Percentiles rank a stretch among this genome's conserved stretches.
phyloP scores from a whole-genome alignment of 441 rosid genomes.

The Heliophila coronopifolia region DNA sequence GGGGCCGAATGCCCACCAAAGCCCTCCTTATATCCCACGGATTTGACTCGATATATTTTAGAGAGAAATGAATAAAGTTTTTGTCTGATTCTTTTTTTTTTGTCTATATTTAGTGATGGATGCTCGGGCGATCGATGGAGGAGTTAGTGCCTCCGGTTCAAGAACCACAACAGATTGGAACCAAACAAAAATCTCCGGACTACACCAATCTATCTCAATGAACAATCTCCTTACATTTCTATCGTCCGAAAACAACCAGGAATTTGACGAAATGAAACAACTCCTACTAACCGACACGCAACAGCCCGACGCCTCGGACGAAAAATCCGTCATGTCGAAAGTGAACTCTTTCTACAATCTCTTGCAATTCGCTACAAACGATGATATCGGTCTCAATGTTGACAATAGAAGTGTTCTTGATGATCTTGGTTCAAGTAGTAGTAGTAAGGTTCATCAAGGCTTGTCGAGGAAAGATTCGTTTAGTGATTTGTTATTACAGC shows the following conservation, averaged over 20 bases:
- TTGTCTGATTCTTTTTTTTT: background rate
- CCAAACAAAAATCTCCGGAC: constrained; percentile 67
- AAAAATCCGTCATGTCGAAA: constrained; percentile 88
- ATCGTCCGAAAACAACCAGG: constrained; percentile 39
- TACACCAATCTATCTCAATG: constrained; percentile 81
- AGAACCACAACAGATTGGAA: constrained; percentile 40
- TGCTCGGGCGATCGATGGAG: constrained; percentile 51
- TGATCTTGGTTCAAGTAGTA: constrained; percentile 39
- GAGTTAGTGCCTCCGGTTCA: constrained; percentile 50
- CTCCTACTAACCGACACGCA: constrained; percentile 65
- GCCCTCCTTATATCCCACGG: too few relatives aligned
- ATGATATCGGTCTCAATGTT: constrained; percentile 43
- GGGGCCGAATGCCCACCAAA: too few relatives aligned
- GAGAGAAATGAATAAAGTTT: background rate
- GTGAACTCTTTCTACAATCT: constrained; percentile 94
- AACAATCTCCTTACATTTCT: constrained; percentile 35
- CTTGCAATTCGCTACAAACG: constrained; percentile 75
- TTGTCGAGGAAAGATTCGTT: constrained; percentile 92
- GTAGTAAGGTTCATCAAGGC: constrained; percentile 52
- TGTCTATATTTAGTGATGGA: constrained; percentile 50
- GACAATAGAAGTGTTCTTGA: constrained; percentile 32
- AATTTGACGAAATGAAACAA: constrained; percentile 70
- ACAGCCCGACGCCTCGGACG: constrained; percentile 73
- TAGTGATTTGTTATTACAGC: constrained; percentile 76
- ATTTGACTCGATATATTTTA: too few relatives aligned